A percentile compares a stretch with the other conserved stretches of the same genome.
Conservation (phyloP, 2,329 filamentous ascomycete genomes). For the Claviceps sp. region DNA sequence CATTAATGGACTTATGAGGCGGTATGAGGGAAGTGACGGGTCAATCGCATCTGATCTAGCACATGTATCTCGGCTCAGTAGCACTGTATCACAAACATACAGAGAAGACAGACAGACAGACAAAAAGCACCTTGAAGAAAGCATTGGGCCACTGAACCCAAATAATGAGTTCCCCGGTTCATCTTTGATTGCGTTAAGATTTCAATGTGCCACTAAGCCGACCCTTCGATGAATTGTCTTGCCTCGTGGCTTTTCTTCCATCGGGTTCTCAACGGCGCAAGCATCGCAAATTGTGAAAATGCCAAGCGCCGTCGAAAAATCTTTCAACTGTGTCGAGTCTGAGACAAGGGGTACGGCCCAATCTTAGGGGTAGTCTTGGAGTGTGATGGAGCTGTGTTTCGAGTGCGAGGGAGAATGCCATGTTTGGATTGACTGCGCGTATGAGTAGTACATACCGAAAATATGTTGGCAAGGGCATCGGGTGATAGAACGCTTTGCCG, state of each 20-base stretch:
- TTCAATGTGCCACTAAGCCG: background rate
- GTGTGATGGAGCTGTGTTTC: background rate
- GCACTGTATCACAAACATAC: background rate
- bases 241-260: background rate
- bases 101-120: background rate
- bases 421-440: background rate
- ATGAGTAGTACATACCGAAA: too few species aligned
- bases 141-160: background rate
- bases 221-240: background rate
- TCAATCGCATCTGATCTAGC: background rate
- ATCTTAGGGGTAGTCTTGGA: too few species aligned
- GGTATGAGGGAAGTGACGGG: background rate
- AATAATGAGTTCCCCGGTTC: background rate
- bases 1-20: background rate
- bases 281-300: background rate
- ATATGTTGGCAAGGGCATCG: too few species aligned
- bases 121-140: background rate
- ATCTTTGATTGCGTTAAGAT: background rate
- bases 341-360: background rate
- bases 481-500: too few species aligned
- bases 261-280: background rate
- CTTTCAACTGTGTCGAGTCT: background rate
- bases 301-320: background rate
- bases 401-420: background rate
- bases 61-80: background rate